These are phyloP conservation scores for Diddensiella caesifluorescens DNA, from an alignment of 805 yeast genomes.

Conservation along the genomic window DNA sequence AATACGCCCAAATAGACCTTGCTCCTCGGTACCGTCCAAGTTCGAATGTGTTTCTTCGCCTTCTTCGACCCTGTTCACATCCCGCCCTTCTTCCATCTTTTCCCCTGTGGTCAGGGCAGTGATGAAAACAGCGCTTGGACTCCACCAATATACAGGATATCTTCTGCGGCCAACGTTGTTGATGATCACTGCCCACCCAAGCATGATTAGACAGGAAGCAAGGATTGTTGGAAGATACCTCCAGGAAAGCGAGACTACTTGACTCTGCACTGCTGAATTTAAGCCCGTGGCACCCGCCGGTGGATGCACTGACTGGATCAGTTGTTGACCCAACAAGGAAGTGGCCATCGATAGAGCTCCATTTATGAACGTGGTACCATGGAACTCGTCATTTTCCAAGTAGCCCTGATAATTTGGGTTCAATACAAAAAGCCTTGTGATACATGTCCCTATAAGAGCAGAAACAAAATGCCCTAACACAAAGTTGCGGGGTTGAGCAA, in stretches of 20 bases:
- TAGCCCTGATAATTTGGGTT: background rate
- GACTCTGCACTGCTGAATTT: background rate
- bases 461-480: background rate
- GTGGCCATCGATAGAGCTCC: background rate
- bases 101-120: no score
- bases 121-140: no score
- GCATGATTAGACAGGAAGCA: background rate
- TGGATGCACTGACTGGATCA: background rate
- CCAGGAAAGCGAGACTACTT: background rate
- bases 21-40: no score
- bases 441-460: background rate
- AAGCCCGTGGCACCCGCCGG: conserved; percentile 1
- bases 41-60: no score
- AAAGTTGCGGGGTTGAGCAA: background rate
- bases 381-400: background rate
- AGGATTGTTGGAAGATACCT: background rate
- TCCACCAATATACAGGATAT: background rate
- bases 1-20: no score
- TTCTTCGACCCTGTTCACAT: no score
- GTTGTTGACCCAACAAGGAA: background rate
- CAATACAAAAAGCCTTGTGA: background rate
- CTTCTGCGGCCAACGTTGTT: background rate
- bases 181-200: background rate
- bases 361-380: background rate
- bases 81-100: no score